These are phyloP conservation scores for Myxozyma kluyveri DNA, from an alignment of 805 yeast genomes.

Conservation along the genomic window DNA sequence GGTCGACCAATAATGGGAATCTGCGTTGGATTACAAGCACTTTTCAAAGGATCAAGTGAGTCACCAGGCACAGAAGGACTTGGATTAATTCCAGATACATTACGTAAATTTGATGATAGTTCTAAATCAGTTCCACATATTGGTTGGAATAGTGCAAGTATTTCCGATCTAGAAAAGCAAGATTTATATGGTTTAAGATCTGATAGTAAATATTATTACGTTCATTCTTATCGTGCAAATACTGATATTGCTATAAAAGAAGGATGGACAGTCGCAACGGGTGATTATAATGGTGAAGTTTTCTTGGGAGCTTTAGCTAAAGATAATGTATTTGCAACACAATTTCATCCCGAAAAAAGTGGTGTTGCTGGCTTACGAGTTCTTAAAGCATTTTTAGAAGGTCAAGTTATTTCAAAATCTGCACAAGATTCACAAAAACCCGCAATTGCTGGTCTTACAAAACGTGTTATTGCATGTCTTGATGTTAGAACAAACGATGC, in stretches of 20 bases:
- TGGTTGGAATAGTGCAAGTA: constrained; percentile 77
- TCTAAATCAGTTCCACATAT: constrained; percentile 90
- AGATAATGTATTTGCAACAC: constrained; percentile 87
- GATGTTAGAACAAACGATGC: constrained; percentile 94
- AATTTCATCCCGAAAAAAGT: constrained; percentile 98
- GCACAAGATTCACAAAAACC: background rate
- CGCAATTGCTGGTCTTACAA: constrained; percentile 58
- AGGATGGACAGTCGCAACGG: constrained; percentile 72
- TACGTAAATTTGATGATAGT: constrained; percentile 59
- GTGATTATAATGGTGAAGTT: constrained; percentile 71
- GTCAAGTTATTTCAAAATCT: constrained; percentile 30
- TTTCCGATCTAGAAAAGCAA: constrained; percentile 27
- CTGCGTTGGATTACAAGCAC: constrained; percentile 92
- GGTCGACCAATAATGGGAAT: constrained; percentile 94
- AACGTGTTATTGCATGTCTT: constrained; percentile 91
- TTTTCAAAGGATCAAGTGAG: constrained; percentile 75
- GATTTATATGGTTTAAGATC: constrained; percentile 63
- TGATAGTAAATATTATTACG: constrained; percentile 79
- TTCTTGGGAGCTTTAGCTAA: constrained; percentile 80
- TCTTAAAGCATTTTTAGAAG: constrained; percentile 66
- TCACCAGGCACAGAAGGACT: constrained; percentile 62
- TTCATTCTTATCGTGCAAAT: constrained; percentile 87
- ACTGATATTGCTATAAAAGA: constrained; percentile 40
- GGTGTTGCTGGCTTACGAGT: constrained; percentile 85
- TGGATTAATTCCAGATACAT: constrained; percentile 50